These are phyloP conservation scores for Paraphysoderma sedebokerense DNA, from an alignment of 371 early-diverging fungal genomes.

Conservation along the genomic window DNA sequence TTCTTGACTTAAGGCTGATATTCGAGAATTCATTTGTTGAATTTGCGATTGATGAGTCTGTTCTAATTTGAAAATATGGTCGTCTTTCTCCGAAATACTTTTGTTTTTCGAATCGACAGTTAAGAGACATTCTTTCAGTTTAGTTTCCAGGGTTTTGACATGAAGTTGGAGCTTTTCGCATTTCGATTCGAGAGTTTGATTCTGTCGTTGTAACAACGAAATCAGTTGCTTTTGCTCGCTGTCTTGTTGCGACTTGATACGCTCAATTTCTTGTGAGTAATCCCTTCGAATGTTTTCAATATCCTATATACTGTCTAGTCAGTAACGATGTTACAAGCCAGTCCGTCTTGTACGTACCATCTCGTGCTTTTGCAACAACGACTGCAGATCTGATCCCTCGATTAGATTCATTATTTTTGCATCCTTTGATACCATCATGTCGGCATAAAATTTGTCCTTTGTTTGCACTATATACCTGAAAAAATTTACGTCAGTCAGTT, in stretches of 20 bases:
- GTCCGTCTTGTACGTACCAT: slow-evolving; percentile 19
- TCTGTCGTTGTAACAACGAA: slow-evolving; percentile 27
- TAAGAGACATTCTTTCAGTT: slow-evolving; percentile 21
- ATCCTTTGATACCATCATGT: slow-evolving; percentile 40
- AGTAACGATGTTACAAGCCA: too few relatives aligned
- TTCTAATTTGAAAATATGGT: not conserved
- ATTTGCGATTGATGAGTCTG: not conserved
- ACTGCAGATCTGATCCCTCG: slow-evolving; percentile 30
- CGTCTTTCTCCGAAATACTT: slow-evolving; percentile 22
- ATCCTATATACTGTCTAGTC: too few relatives aligned
- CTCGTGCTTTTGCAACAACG: slow-evolving; percentile 35
- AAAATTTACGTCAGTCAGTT: not conserved
- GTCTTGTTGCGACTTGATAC: slow-evolving; percentile 32
- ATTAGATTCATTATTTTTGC: slow-evolving; percentile 38
- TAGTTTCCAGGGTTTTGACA: slow-evolving; percentile 23
- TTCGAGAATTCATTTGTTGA: slow-evolving; percentile 4
- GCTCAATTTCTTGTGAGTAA: slow-evolving; percentile 28
- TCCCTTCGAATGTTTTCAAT: slow-evolving; percentile 31
- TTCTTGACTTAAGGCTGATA: slow-evolving; percentile 8
- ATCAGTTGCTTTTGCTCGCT: slow-evolving; percentile 29
- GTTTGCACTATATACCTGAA: slow-evolving; percentile 26
- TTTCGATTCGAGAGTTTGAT: slow-evolving; percentile 25
- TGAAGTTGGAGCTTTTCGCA: slow-evolving; percentile 31
- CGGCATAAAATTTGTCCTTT: slow-evolving; percentile 36
- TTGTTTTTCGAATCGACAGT: slow-evolving; percentile 28